These are phyloP conservation scores for Cryptococcus hybrid DNA, from an alignment of 1,284 basidiomycete genomes.

Conservation along the genomic window DNA sequence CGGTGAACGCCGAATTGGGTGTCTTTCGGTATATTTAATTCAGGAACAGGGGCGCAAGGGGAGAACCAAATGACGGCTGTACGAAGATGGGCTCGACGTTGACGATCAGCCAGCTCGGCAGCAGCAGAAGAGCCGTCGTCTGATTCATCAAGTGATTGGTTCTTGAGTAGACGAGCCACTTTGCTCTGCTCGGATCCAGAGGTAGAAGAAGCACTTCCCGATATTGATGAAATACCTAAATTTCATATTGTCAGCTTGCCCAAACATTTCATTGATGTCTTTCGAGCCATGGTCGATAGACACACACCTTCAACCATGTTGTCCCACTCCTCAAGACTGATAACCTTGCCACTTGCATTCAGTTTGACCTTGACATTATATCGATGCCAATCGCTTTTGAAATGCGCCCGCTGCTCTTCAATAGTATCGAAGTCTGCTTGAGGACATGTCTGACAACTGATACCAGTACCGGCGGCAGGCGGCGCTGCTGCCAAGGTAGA, in stretches of 20 bases:
- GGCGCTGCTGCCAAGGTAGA: background rate
- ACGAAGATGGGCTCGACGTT: constrained; percentile 56
- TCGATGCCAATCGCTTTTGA: constrained; percentile 95
- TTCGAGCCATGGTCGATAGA: background rate
- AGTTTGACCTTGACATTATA: constrained; percentile 89
- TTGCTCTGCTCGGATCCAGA: constrained; percentile 53
- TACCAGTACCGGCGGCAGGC: constrained; percentile 7
- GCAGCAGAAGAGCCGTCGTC: constrained; percentile 11
- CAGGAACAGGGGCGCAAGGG: constrained; percentile 52
- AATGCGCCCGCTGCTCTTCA: constrained; percentile 81
- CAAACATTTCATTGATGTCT: background rate
- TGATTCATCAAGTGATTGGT: constrained; percentile 53
- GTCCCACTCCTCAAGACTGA: constrained; percentile 71
- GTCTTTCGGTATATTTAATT: constrained; percentile 50
- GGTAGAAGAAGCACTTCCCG: constrained; percentile 69
- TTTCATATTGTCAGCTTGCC: background rate
- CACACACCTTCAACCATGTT: constrained; percentile 73
- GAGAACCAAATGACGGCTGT: constrained; percentile 86
- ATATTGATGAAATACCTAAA: constrained; percentile 78
- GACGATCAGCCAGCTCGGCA: constrained; percentile 44
- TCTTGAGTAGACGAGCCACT: constrained; percentile 62
- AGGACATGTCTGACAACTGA: constrained; percentile 73
- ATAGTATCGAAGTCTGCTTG: constrained; percentile 69
- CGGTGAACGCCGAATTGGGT: constrained; percentile 91
- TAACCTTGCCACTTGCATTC: constrained; percentile 52